Evolutionary conservation across 495 filamentous ascomycete species (phyloP), one percentile per base, ranked within the genome.

Genomic region (Pyrenopolyporus hunteri): DNA sequence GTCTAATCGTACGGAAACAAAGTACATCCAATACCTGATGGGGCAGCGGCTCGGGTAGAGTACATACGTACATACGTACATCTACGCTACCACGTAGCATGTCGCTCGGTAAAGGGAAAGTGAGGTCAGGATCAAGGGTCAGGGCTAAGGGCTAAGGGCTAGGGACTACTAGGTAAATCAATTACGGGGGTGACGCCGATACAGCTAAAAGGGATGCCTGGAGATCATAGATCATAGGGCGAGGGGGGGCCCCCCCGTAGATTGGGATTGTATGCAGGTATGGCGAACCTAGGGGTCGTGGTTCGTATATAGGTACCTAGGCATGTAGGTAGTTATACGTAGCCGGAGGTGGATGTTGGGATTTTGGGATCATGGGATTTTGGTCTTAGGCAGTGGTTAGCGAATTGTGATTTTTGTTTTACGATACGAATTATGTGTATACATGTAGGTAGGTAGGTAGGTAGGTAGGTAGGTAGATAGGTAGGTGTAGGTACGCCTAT

Each of bases 211-310:
- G 36, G 56, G 36, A 66, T 33, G 45, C 37, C 29, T 51, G 51
- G 57, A 61, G 51, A 66, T 66, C 63, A 56, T 48, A 57, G 63
- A 66, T 66, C 57, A 60, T 60, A 60, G 43, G 63, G 63, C 51
- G 46, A 61, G 46, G 59, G 51, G 53, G 57, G 37, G 3, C 8
- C 48, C 35, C 11, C 35, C 19, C 19, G 20, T 54, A 36, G 13
- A 17, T 7, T 26, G 9, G 26, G 26, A 29, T 29, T 20, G 11
- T 10, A 44, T 44, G 36, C 26, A 47, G 7, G 58, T 25, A 33
- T 54, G 35, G 33, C 11, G 35, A 62, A 9, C 26, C 9, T 29
- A 29, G 26, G 9, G 26, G 26, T n/a, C n/a, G n/a, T n/a, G n/a
- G n/a, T n/a, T n/a, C n/a, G n/a, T n/a, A n/a, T n/a, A n/a, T n/a